phyloP scores from a whole-genome alignment of 1,284 basidiomycete genomes.

The Boletus semigastroideus region DNA sequence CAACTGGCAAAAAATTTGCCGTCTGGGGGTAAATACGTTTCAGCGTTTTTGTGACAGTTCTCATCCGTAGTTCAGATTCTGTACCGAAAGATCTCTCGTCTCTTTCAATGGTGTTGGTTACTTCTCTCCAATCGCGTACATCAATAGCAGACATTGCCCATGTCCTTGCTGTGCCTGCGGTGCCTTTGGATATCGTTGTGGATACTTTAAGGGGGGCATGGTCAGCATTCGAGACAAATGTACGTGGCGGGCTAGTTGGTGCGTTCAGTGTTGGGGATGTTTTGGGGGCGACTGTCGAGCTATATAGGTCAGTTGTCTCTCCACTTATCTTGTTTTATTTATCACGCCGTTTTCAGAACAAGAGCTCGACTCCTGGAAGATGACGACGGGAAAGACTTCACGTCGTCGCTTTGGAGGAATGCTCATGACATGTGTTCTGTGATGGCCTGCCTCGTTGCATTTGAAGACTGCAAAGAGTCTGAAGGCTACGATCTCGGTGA shows the following conservation, averaged over 20 bases:
- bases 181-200: slow-evolving; percentile 39
- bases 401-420: slow-evolving; percentile 50
- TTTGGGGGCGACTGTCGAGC: slow-evolving; percentile 53
- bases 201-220: slow-evolving; percentile 46
- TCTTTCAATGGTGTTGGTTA: slow-evolving; percentile 39
- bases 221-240: slow-evolving; percentile 40
- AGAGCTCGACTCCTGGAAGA: slow-evolving; percentile 34
- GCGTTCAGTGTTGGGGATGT: slow-evolving; percentile 42
- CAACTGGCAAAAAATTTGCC: slow-evolving; percentile 19
- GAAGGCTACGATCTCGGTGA: slow-evolving; percentile 62
- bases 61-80: slow-evolving; percentile 15
- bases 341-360: slow-evolving; percentile 32
- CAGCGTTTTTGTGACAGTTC: slow-evolving; percentile 1
- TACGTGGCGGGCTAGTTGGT: slow-evolving; percentile 35
- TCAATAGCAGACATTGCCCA: slow-evolving; percentile 57
- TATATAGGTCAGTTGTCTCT: slow-evolving; percentile 48
- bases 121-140: slow-evolving; percentile 45
- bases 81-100: slow-evolving; percentile 18
- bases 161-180: slow-evolving; percentile 42
- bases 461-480: slow-evolving; percentile 63
- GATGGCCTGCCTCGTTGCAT: slow-evolving; percentile 55
- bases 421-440: slow-evolving; percentile 66
- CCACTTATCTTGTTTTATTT: slow-evolving; percentile 1
- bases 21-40: slow-evolving; percentile 20
- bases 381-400: slow-evolving; percentile 38